Evolutionary conservation across 805 yeast species (phyloP).

Genomic region (Kuraishia borneana): DNA sequence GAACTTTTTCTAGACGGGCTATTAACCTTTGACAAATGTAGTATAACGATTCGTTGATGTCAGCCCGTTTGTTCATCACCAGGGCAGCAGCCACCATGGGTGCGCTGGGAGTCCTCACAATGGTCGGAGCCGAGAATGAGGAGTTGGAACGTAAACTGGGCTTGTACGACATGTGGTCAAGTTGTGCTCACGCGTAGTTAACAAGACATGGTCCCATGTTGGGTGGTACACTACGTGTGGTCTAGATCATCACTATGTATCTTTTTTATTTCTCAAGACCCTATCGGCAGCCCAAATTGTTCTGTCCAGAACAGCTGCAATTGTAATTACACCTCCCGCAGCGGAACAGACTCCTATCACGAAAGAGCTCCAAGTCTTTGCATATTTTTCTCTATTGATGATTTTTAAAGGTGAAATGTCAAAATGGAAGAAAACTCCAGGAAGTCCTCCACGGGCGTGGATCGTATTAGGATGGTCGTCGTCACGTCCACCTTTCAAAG

Average conservation of each 20-base stretch:
- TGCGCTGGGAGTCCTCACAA: conserved; percentile 23
- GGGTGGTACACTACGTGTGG: too few species aligned
- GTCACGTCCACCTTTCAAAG: conserved; percentile 78
- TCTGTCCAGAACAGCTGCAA: conserved; percentile 81
- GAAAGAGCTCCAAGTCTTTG: conserved; percentile 75
- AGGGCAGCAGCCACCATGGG: conserved; percentile 31
- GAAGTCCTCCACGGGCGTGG: conserved; percentile 78
- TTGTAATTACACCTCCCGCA: conserved; percentile 87
- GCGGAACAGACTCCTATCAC: conserved; percentile 76
- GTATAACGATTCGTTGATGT: conserved; percentile 56
- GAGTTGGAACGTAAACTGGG: conserved; percentile 15
- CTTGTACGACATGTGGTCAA: conserved; percentile 10
- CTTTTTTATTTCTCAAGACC: conserved; percentile 60
- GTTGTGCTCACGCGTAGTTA: too few species aligned
- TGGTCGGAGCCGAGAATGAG: conserved; percentile 10
- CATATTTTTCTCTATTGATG: conserved; percentile 66
- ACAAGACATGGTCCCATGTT: too few species aligned
- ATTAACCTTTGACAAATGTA: conserved; percentile 52
- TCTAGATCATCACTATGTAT: conserved; percentile 14
- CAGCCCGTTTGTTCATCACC: conserved; percentile 54
- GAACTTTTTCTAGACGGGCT: conserved; percentile 42
- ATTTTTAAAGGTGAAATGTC: conserved; percentile 92
- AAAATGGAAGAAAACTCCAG: conserved; percentile 79
- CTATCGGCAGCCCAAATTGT: conserved; percentile 84
- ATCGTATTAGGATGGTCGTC: conserved; percentile 82